Evolutionary conservation across 352 stramenopile species (phyloP).

Genomic region (Phytopythium vexans): DNA sequence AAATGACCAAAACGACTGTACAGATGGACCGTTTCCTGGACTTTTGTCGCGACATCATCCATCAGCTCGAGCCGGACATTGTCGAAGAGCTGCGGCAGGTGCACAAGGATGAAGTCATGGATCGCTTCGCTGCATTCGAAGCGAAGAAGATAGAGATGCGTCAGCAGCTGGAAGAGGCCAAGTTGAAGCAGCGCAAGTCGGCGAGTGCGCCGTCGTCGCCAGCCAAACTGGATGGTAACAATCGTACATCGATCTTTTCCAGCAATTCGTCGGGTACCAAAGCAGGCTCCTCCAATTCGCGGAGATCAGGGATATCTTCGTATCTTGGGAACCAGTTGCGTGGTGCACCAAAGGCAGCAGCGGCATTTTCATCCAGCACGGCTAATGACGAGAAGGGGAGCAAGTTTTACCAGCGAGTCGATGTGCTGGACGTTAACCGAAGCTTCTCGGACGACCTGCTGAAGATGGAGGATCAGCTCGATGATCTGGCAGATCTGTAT

Average conservation of each 20-base stretch:
- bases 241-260: conserved; percentile 40
- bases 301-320: conserved; percentile 28
- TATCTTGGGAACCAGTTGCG: conserved; percentile 70
- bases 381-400: conserved; percentile 30
- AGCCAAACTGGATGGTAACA: conserved; percentile 40
- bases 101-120: conserved; percentile 84
- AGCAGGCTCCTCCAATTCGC: conserved; percentile 11
- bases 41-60: conserved; percentile 62
- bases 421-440: conserved; percentile 66
- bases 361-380: conserved; percentile 8
- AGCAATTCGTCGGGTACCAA: conserved; percentile 9
- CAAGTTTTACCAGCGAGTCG: conserved; percentile 63
- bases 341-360: conserved; percentile 16
- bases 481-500: conserved; percentile 70
- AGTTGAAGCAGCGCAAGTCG: conserved; percentile 40
- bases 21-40: conserved; percentile 73
- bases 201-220: conserved; percentile 48
- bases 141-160: conserved; percentile 86
- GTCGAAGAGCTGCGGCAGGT: conserved; percentile 68
- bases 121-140: conserved; percentile 71
- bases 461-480: conserved; percentile 82
- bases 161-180: conserved; percentile 71
- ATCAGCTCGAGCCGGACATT: conserved; percentile 69
- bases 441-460: conserved; percentile 59
- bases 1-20: conserved; percentile 59